These are phyloP conservation scores for Chionographis japonica DNA, from an alignment of 106 monocot species.

Conservation along the genomic window DNA sequence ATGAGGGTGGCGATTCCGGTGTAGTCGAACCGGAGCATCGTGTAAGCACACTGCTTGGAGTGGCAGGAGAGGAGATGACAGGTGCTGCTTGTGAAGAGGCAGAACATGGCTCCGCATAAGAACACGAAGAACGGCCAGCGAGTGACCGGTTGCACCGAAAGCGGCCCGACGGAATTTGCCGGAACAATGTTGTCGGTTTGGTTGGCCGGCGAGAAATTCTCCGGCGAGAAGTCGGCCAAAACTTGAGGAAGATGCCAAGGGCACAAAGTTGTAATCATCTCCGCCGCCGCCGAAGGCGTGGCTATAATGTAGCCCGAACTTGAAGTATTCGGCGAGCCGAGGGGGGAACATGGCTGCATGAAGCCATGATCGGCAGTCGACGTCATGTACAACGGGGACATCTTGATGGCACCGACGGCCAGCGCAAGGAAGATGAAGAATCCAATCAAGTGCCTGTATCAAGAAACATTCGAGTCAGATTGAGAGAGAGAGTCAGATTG, in stretches of 20 bases:
- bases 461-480: neutral
- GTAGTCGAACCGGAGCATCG: constrained; percentile 18
- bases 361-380: neutral
- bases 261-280: too few relatives aligned
- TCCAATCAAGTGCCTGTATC: neutral
- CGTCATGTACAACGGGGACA: neutral
- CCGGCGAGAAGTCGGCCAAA: too few relatives aligned
- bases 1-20: constrained; percentile 15
- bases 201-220: too few relatives aligned
- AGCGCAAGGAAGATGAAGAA: neutral
- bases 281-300: too few relatives aligned
- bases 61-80: constrained; percentile 20
- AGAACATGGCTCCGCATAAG: constrained; percentile 14
- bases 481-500: too few relatives aligned
- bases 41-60: constrained; percentile 5
- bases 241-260: too few relatives aligned
- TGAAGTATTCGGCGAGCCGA: too few relatives aligned
- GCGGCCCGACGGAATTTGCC: neutral
- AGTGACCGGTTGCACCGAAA: constrained; percentile 18
- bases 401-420: neutral
- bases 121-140: constrained; percentile 11
- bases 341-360: neutral
- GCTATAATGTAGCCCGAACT: too few relatives aligned
- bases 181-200: neutral
- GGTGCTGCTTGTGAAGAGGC: constrained; percentile 11